phyloP scores from a whole-genome alignment of 441 rosid species.

The Bruguiera hainesii region DNA sequence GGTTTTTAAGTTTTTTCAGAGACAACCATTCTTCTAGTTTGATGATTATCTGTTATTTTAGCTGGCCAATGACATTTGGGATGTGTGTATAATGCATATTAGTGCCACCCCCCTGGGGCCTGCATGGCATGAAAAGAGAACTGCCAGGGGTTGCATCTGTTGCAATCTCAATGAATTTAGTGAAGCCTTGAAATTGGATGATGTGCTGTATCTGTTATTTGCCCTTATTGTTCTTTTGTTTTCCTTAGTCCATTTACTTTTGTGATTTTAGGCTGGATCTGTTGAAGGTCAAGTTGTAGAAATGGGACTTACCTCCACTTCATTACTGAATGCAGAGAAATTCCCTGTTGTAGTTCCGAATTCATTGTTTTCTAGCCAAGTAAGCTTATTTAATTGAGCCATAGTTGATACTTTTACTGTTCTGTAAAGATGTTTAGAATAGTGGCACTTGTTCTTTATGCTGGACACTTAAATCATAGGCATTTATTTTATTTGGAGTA shows the following conservation, averaged over 20 bases:
- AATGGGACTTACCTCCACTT: constrained; percentile 84
- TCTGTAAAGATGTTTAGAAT: no score
- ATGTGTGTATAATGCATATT: no score
- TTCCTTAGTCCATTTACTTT: constrained; percentile 1
- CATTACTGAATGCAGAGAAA: constrained; percentile 69
- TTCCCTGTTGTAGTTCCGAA: constrained; percentile 86
- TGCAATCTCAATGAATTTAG: background rate
- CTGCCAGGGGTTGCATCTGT: background rate
- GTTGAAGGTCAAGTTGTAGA: constrained; percentile 90
- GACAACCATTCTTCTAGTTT: no score
- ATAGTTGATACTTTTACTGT: no score
- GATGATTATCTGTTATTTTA: no score
- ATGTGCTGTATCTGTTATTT: background rate
- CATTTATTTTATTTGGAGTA: no score
- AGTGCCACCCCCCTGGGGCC: no score
- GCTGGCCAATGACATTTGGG: no score
- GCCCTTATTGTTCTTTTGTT: background rate
- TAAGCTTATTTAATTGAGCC: constrained; percentile 13
- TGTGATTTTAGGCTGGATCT: constrained; percentile 66
- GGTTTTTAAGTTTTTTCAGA: background rate
- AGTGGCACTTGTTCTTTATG: no score
- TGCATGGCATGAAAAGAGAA: no score
- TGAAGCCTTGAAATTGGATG: background rate
- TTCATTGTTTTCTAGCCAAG: constrained; percentile 95
- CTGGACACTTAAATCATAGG: no score